Base-by-base conservation (phyloP, 2,329 filamentous ascomycete genomes). In the Colletotrichum tropicicola region DNA sequence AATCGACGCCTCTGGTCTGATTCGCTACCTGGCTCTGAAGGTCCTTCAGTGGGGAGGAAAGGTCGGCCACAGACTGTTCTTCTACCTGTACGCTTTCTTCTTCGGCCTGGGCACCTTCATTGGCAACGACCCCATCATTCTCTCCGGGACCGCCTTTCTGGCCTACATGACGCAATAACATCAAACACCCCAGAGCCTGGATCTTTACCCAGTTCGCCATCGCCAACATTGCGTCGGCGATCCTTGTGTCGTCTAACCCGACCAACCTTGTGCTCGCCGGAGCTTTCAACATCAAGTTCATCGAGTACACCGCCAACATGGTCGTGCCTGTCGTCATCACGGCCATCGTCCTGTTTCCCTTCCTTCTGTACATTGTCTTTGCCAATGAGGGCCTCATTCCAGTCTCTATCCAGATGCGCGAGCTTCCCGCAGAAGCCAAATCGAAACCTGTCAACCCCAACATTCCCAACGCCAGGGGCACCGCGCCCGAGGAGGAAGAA, bases 91-190 rank as follows among this genome's bases (percentile, higher is more conserved):
- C 70, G 76, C 82, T 37, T 92, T 93, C 79, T 93, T 92, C 79
- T 92, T 92, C 68, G 73, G 75, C 5, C 75, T 93, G 1, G 89
- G 89, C 2, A 87, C 80, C 71, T 90, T 91, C 69, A 89, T 93
- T 52, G 91, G 91, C 7, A 93, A 93, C 63, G 91, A 93, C 68
- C 91, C 91, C 0, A 89, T 93, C 67, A 92, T 93, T 56, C 77
- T 93, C 0, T 92, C 90, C 0, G 91, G 91, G 2, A 93, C 91
- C 0, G 86, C 91, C 0, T 93, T 93, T 59, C 82, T 93, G 12
- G 89, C 91, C 3, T 93, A 93, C 75, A 92, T 93, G 89, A 93
- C 90, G 0, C 82, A 89, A 85, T 75, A 93, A 93, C 68, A 93
- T 93, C 39, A 54, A 55, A 10, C 87, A 91, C 60, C 90, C 91